A percentile compares a stretch with the other conserved stretches of the same genome.
These are phyloP conservation scores for Pachysandra terminalis DNA, from an alignment of 164 flowering plant genomes.

Conservation along the genomic window DNA sequence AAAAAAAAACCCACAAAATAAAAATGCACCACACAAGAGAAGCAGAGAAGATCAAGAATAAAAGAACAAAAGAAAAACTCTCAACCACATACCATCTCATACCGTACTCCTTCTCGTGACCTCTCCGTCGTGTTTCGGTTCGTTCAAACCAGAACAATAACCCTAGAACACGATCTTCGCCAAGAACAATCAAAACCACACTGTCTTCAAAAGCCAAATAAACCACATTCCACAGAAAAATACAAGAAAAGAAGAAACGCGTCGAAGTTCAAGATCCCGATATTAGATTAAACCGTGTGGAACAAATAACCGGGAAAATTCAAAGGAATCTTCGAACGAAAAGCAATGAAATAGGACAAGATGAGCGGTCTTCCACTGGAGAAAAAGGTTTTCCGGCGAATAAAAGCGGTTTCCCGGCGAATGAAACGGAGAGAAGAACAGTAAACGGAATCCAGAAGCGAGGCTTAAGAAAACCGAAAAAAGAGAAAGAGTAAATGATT, in stretches of 20 bases:
- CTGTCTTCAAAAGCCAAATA: slow-evolving; percentile 7
- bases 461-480: slow-evolving; percentile 44
- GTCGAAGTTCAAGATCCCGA: slow-evolving; percentile 31
- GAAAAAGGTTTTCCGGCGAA: slow-evolving; percentile 32
- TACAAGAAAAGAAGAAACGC: slow-evolving; percentile 8
- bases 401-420: slow-evolving; percentile 17
- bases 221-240: slow-evolving; percentile 56
- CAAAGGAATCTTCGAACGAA: background rate
- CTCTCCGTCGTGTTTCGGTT: slow-evolving; percentile 37
- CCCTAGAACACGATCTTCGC: slow-evolving; percentile 49
- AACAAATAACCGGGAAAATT: background rate
- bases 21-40: too few relatives aligned
- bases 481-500: slow-evolving; percentile 33
- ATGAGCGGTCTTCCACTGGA: slow-evolving; percentile 23
- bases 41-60: background rate
- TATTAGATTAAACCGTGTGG: background rate
- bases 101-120: slow-evolving; percentile 32
- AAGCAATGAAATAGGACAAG: background rate
- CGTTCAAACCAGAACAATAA: slow-evolving; percentile 11
- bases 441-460: slow-evolving; percentile 17
- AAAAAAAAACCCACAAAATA: too few relatives aligned
- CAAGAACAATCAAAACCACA: slow-evolving; percentile 16
- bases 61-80: background rate
- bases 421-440: slow-evolving; percentile 20
- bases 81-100: slow-evolving; percentile 72